A percentile compares a stretch with the other conserved stretches of the same genome.
Evolutionary conservation across 2,329 filamentous ascomycete genomes (phyloP).

Genomic region (Paradendryphiella salina): DNA sequence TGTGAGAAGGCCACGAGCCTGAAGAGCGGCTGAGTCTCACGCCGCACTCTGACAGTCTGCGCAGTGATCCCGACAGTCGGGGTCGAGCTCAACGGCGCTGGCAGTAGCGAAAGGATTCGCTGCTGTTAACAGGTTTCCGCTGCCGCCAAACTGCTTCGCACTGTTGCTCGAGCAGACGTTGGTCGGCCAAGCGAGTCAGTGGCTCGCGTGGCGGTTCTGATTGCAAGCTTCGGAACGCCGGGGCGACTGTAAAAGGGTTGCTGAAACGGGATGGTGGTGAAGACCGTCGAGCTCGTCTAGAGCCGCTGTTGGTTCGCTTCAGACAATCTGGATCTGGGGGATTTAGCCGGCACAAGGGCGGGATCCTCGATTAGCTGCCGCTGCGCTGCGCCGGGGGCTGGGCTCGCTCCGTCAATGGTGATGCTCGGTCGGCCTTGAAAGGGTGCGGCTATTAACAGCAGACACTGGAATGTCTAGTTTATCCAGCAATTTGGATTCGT

Average conservation of each 20-base stretch:
- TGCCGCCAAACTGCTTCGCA: conserved; percentile 16
- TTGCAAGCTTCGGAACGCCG: conserved; percentile 18
- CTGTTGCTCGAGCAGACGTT: conserved; percentile 14
- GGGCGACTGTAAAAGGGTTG: conserved; percentile 20
- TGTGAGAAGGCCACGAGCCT: conserved; percentile 20
- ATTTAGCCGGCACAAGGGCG: conserved; percentile 45
- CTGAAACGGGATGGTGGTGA: conserved; percentile 23
- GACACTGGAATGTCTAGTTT: conserved; percentile 35
- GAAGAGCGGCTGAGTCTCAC: conserved; percentile 32
- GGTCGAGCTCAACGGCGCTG: conserved; percentile 33
- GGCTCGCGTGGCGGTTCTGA: conserved; percentile 15
- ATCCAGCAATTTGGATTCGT: conserved; percentile 34
- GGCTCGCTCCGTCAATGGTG: conserved; percentile 34
- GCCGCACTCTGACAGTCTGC: conserved; percentile 27
- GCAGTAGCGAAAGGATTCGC: conserved; percentile 31
- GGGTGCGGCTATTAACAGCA: conserved; percentile 24
- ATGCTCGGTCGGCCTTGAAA: conserved; percentile 20
- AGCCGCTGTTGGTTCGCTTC: conserved; percentile 46
- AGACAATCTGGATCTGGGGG: conserved; percentile 42
- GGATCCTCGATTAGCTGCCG: conserved; percentile 46
- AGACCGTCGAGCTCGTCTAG: conserved; percentile 29
- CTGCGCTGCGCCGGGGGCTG: conserved; percentile 36
- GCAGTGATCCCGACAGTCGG: conserved; percentile 31
- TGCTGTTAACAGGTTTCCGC: conserved; percentile 28
- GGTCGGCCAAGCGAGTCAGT: conserved; percentile 14